Conservation (phyloP, 2,329 filamentous ascomycete genomes). For the Aspergillus viridinutans region DNA sequence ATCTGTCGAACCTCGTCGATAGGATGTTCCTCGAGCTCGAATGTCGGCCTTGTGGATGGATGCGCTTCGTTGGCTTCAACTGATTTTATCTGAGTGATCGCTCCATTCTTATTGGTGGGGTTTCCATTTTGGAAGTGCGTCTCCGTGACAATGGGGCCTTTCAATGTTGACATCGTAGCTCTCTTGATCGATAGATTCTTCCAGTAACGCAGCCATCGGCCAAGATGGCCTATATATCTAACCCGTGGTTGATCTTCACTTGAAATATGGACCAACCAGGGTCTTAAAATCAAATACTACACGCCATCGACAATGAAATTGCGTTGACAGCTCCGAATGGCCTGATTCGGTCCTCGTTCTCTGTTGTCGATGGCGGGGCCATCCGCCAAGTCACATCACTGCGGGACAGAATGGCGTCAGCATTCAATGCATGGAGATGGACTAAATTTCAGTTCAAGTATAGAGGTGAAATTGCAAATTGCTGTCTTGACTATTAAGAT, state of each 20-base stretch:
- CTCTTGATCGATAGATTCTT: not conserved
- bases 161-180: conserved; percentile 7
- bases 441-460: too few species aligned
- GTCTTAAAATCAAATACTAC: not conserved
- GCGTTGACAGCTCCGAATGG: not conserved
- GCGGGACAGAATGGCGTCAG: conserved; percentile 10
- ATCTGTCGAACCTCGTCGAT: conserved; percentile 48
- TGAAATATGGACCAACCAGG: not conserved
- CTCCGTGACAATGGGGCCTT: conserved; percentile 2
- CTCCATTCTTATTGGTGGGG: not conserved
- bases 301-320: not conserved
- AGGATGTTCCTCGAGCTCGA: conserved; percentile 41
- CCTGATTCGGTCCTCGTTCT: not conserved
- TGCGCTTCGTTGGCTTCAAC: conserved; percentile 3
- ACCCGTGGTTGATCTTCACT: not conserved
- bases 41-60: conserved; percentile 16
- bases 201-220: not conserved
- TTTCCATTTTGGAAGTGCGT: conserved; percentile 1
- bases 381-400: conserved; percentile 4
- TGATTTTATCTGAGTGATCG: not conserved
- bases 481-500: too few species aligned
- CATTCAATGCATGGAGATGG: not conserved
- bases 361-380: too few species aligned
- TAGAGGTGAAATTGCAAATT: not conserved
- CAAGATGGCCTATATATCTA: not conserved